Percentiles rank a stretch among this genome's conserved stretches.
Conservation (phyloP, 2,329 filamentous ascomycete species). For the Geosmithia flava region DNA sequence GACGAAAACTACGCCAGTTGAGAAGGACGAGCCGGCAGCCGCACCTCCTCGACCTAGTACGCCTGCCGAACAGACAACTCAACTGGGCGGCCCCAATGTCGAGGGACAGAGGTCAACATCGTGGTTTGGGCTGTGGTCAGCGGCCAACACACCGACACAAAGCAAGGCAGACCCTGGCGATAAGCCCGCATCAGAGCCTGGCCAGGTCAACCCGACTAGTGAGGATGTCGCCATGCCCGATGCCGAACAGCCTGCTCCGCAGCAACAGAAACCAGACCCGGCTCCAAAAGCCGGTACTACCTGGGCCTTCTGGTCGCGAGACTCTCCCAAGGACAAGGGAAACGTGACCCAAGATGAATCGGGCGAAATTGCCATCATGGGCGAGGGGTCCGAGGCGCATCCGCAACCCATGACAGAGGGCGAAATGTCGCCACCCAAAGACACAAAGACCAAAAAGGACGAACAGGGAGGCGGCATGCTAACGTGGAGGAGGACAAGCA, state of each 20-base stretch:
- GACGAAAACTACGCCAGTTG: slow-evolving; percentile 2
- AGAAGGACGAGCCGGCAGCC: slow-evolving; percentile 9
- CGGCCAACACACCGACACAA: background rate
- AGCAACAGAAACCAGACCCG: slow-evolving; percentile 12
- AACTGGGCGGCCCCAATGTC: slow-evolving; percentile 1
- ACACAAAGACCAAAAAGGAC: slow-evolving; percentile 19
- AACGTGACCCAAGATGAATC: slow-evolving; percentile 22
- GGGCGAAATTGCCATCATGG: slow-evolving; percentile 44
- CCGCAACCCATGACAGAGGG: slow-evolving; percentile 32
- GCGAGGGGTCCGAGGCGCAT: slow-evolving; percentile 43
- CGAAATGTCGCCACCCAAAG: slow-evolving; percentile 25
- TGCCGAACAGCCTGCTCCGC: slow-evolving; percentile 15
- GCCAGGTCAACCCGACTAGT: background rate
- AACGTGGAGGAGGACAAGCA: slow-evolving; percentile 31
- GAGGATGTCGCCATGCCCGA: slow-evolving; percentile 31
- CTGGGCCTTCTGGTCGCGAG: slow-evolving; percentile 73
- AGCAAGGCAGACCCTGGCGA: background rate
- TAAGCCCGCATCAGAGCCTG: slow-evolving; percentile 2
- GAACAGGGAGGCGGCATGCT: slow-evolving; percentile 12
- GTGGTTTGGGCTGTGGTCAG: slow-evolving; percentile 1
- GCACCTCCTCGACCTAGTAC: slow-evolving; percentile 2
- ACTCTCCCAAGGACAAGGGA: slow-evolving; percentile 24
- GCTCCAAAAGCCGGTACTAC: slow-evolving; percentile 47
- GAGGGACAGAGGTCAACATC: slow-evolving; percentile 1
- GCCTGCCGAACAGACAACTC: slow-evolving; percentile 7